A percentile compares a stretch with the other conserved stretches of the same genome.
These are phyloP conservation scores for Ananas comosus DNA, from an alignment of 176 grass and related monocot species.

Conservation along the genomic window DNA sequence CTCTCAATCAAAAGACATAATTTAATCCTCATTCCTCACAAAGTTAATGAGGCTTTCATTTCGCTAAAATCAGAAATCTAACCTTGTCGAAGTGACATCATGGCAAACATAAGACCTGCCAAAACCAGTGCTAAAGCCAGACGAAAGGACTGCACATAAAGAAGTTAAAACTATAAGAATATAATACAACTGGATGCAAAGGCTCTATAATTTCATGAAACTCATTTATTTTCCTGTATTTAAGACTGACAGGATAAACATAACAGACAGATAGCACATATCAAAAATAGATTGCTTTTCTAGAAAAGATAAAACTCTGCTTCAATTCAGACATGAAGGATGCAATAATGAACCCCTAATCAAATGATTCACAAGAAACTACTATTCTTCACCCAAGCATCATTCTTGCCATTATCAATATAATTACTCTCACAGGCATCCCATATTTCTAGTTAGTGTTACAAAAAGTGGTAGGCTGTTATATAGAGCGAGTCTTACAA, in stretches of 20 bases:
- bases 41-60: not conserved
- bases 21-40: too few species aligned
- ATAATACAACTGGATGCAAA: not conserved
- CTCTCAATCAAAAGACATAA: too few species aligned
- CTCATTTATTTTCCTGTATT: not conserved
- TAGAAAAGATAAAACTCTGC: not conserved
- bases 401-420: not conserved
- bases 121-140: slow-evolving; percentile 63
- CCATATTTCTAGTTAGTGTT: not conserved
- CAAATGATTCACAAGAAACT: not conserved
- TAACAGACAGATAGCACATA: not conserved
- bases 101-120: slow-evolving; percentile 49
- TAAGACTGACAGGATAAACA: not conserved
- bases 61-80: slow-evolving; percentile 14
- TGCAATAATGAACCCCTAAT: not conserved
- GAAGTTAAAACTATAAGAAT: slow-evolving; percentile 2
- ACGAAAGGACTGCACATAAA: slow-evolving; percentile 64
- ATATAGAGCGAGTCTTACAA: too few species aligned
- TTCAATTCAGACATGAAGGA: not conserved
- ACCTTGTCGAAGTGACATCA: slow-evolving; percentile 79
- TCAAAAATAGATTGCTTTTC: too few species aligned
- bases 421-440: not conserved
- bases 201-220: not conserved
- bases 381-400: not conserved
- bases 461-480: too few species aligned